phyloP scores from a whole-genome alignment of 345 rosid species.

The Camelina laxa region DNA sequence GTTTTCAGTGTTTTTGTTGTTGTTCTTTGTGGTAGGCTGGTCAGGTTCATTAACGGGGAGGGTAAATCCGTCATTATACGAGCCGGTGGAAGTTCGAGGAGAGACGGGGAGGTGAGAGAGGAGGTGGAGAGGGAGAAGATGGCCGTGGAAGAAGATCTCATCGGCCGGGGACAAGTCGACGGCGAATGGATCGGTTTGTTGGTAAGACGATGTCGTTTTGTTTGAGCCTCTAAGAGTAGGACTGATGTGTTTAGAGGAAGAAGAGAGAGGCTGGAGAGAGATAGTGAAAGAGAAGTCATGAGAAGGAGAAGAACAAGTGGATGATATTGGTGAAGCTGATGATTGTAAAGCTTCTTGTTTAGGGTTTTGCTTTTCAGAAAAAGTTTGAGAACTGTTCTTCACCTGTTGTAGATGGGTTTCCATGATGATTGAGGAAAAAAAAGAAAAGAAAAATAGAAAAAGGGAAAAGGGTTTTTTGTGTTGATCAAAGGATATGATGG shows the following conservation, averaged over 20 bases:
- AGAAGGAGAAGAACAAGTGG: slow-evolving; percentile 78
- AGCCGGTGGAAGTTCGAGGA: slow-evolving; percentile 76
- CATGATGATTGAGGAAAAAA: slow-evolving; percentile 49
- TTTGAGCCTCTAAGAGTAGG: slow-evolving; percentile 31
- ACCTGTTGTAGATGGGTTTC: slow-evolving; percentile 50
- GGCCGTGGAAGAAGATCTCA: slow-evolving; percentile 98
- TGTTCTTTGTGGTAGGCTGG: slow-evolving; percentile 34
- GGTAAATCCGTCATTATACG: slow-evolving; percentile 64
- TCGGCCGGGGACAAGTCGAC: slow-evolving; percentile 94
- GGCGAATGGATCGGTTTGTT: slow-evolving; percentile 58
- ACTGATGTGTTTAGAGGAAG: slow-evolving; percentile 45
- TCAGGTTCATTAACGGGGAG: slow-evolving; percentile 52
- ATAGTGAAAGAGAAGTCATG: slow-evolving; percentile 96
- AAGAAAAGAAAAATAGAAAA: not conserved
- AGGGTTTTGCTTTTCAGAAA: slow-evolving; percentile 47
- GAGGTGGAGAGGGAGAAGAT: slow-evolving; percentile 90
- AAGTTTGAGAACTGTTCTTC: slow-evolving; percentile 48
- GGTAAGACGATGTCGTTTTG: slow-evolving; percentile 44
- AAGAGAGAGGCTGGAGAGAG: slow-evolving; percentile 66
- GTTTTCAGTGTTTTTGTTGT: slow-evolving; percentile 24
- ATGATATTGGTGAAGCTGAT: slow-evolving; percentile 57
- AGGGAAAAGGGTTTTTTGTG: slow-evolving; percentile 37
- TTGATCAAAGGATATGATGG: slow-evolving; percentile 41
- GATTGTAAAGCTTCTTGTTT: slow-evolving; percentile 44
- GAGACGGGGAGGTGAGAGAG: slow-evolving; percentile 82